Conservation (phyloP, 108 stramenopile genomes). For the Fragilaria radians region DNA sequence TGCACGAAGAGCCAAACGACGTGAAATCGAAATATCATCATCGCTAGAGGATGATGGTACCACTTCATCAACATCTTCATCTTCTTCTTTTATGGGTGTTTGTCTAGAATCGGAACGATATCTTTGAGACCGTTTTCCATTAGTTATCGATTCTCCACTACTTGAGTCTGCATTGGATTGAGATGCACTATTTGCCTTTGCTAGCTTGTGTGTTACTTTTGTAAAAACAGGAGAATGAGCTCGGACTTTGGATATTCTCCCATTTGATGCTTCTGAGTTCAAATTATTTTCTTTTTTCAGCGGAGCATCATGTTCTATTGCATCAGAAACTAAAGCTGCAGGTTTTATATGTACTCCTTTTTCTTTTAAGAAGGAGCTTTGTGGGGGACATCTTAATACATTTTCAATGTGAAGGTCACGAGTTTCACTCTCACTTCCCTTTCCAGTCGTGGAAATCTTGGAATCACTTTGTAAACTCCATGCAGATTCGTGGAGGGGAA, state of each 20-base stretch:
- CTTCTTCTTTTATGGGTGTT: not conserved
- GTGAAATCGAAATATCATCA: not conserved
- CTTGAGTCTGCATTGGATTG: not conserved
- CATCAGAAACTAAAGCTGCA: not conserved
- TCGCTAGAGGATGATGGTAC: not conserved
- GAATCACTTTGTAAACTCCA: not conserved
- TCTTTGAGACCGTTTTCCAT: too few species aligned
- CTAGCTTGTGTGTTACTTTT: not conserved
- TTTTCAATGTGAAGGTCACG: not conserved
- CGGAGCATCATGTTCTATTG: too few species aligned
- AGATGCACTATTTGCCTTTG: not conserved
- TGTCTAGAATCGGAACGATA: not conserved
- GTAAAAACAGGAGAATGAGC: not conserved
- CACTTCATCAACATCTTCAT: not conserved
- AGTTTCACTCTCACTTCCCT: not conserved
- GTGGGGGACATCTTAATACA: not conserved
- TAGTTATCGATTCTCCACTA: not conserved
- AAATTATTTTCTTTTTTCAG: not conserved
- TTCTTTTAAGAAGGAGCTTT: not conserved
- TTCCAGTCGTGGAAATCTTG: not conserved
- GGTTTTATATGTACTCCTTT: not conserved
- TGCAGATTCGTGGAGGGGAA: not conserved
- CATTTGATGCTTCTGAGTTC: not conserved
- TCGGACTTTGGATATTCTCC: not conserved
- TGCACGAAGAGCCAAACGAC: not conserved